Base-by-base conservation (phyloP, 768 basidiomycete genomes). In the Amanita pallidorosea region DNA sequence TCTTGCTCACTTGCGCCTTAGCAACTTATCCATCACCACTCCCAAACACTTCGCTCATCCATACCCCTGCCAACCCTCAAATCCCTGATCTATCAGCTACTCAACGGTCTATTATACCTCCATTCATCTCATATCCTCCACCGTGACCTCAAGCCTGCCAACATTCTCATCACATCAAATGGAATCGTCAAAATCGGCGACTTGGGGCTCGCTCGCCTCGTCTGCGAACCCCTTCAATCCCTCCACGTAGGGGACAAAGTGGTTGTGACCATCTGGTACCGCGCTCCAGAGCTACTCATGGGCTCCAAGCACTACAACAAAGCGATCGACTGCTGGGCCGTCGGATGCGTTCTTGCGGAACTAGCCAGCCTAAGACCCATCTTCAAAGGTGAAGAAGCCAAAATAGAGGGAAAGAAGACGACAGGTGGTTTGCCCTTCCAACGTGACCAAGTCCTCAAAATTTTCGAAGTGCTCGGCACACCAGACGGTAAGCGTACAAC, bases 11-110 rank as follows among this genome's bases (percentile, higher is more conserved):
- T 49, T 13, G 34, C 36, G 22, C 33, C 44, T 29, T 55, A 97
- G 90, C 96, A 99, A 92, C 85, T 99, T 45, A 99, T 99, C 41
- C 96, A 98, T 62, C 94, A 97, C 66, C 91, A 98, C 63, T 90
- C 92, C 9, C 90, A 95, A 63, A 87, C 85, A 2, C 74, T 93
- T 2, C 87, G 96, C 7, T 71, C 77, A 6, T 71, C 80, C 13
- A 88, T 98, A 38, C 75, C 85, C 2, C 67, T 74, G 0, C 72
- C 85, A 9, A 85, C 95, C n/a, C 82, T 99, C 57, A 97, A 97
- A 65, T 91, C 91, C 4, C 79, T 98, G 34, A 83, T 89, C 3
- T 93, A 91, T 66, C 96, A 98, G 64, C 85, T 98, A 18, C 69
- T 97, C 47, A 94, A 93, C 61, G 96, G 96, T 7, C 80, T 97